phyloP scores from a whole-genome alignment of 257 asterid genomes.

The Solanum rostratum region DNA sequence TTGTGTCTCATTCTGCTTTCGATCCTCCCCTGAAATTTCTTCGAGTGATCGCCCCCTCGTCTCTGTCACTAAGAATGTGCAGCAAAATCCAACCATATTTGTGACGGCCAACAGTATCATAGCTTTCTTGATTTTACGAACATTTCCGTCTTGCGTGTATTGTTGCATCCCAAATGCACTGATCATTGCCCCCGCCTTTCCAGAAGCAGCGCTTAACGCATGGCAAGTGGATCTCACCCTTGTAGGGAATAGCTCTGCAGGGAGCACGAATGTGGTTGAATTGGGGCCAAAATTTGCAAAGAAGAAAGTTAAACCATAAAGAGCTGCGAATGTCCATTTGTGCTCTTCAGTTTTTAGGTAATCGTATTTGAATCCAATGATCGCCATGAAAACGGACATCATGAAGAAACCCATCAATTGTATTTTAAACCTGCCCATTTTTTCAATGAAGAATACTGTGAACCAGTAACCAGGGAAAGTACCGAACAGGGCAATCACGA shows the following conservation, averaged over 20 bases:
- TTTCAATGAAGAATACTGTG: slow-evolving; percentile 34
- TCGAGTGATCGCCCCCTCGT: slow-evolving; percentile 33
- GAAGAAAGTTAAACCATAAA: slow-evolving; percentile 41
- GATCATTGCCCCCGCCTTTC: slow-evolving; percentile 39
- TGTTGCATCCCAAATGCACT: slow-evolving; percentile 40
- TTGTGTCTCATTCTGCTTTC: background rate
- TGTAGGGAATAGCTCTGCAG: slow-evolving; percentile 49
- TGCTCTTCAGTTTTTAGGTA: slow-evolving; percentile 32
- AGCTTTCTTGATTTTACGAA: background rate
- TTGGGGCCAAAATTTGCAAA: slow-evolving; percentile 52
- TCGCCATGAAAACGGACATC: slow-evolving; percentile 54
- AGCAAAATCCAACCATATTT: slow-evolving; percentile 30
- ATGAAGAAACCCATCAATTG: slow-evolving; percentile 49
- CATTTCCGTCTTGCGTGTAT: slow-evolving; percentile 20
- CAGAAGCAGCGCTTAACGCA: slow-evolving; percentile 40
- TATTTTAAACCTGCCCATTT: slow-evolving; percentile 32
- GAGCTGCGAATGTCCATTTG: slow-evolving; percentile 27
- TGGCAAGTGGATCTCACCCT: slow-evolving; percentile 46
- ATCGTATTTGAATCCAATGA: slow-evolving; percentile 31
- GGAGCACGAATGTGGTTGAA: slow-evolving; percentile 47
- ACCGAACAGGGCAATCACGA: slow-evolving; percentile 36
- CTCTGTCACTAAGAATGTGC: slow-evolving; percentile 41
- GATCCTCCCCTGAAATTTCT: slow-evolving; percentile 35
- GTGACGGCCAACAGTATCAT: slow-evolving; percentile 19
- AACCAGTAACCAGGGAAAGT: slow-evolving; percentile 58